These are phyloP conservation scores for Tylopilus sp. DNA, from an alignment of 768 basidiomycete genomes.

Conservation along the genomic window DNA sequence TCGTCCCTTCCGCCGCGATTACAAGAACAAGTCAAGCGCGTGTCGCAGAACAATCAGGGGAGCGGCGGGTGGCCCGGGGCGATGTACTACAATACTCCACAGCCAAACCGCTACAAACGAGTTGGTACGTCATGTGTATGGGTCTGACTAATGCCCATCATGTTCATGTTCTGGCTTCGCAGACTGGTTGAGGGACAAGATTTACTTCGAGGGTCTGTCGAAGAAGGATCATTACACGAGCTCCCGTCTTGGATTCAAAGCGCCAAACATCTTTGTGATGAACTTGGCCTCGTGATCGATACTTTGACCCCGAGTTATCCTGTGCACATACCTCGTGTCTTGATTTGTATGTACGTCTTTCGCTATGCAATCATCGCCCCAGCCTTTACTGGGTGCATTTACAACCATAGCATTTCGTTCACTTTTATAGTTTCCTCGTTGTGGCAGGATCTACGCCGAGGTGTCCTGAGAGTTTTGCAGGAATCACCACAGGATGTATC, in stretches of 20 bases:
- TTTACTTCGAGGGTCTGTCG: constrained; percentile 63
- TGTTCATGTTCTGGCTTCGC: neutral
- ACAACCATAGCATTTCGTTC: too few species aligned
- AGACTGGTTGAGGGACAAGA: constrained; percentile 79
- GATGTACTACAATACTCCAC: constrained; percentile 46
- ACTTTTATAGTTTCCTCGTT: too few species aligned
- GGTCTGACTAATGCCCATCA: neutral
- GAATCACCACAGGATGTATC: too few species aligned
- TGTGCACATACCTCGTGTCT: constrained; percentile 5
- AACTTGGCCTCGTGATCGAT: constrained; percentile 45
- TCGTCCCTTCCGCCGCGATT: constrained; percentile 53
- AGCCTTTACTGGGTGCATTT: too few species aligned
- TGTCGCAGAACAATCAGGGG: constrained; percentile 41
- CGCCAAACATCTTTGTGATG: constrained; percentile 80
- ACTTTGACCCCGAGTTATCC: neutral
- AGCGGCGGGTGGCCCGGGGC: constrained; percentile 33
- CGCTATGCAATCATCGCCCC: too few species aligned
- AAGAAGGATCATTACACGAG: constrained; percentile 59
- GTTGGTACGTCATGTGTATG: constrained; percentile 48
- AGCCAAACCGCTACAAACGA: constrained; percentile 52
- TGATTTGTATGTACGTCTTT: constrained; percentile 12
- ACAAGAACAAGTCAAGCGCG: constrained; percentile 71
- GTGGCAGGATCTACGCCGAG: too few species aligned
- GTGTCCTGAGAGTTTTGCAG: too few species aligned
- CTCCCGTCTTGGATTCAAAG: constrained; percentile 67